Percentiles rank a stretch among this genome's conserved stretches.
Conservation (phyloP, 176 grass and related monocot genomes). For the Oryza officinalis region DNA sequence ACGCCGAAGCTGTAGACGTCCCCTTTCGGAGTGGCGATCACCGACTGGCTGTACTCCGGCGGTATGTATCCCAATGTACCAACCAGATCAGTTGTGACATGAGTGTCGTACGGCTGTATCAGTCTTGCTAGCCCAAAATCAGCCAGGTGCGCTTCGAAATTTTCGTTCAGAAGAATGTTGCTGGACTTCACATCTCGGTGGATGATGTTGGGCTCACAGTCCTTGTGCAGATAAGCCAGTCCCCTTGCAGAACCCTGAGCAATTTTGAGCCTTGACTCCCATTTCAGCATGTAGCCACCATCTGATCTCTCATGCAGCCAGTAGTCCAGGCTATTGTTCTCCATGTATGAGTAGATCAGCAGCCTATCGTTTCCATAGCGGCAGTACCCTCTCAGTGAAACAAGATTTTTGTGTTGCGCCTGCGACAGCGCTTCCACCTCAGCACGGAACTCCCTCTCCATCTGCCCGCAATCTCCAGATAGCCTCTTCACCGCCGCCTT, state of each 20-base stretch:
- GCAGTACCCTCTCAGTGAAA: slow-evolving; percentile 87
- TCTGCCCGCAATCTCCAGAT: slow-evolving; percentile 89
- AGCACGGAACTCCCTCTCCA: slow-evolving; percentile 95
- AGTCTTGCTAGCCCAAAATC: slow-evolving; percentile 94
- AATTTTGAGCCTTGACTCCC: slow-evolving; percentile 78
- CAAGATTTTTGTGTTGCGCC: slow-evolving; percentile 90
- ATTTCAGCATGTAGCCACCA: slow-evolving; percentile 73
- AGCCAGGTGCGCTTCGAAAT: slow-evolving; percentile 84
- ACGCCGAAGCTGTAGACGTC: slow-evolving; percentile 94
- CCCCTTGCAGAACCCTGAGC: slow-evolving; percentile 89
- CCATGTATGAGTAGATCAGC: slow-evolving; percentile 94
- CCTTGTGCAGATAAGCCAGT: slow-evolving; percentile 86
- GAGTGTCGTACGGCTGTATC: slow-evolving; percentile 87
- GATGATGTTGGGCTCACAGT: slow-evolving; percentile 90
- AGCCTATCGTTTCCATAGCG: slow-evolving; percentile 78
- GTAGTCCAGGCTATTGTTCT: slow-evolving; percentile 92
- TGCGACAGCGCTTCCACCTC: slow-evolving; percentile 89
- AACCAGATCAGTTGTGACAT: slow-evolving; percentile 91
- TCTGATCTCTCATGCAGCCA: slow-evolving; percentile 85
- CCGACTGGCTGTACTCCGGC: slow-evolving; percentile 77
- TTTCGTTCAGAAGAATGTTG: slow-evolving; percentile 90
- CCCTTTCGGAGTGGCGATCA: slow-evolving; percentile 82
- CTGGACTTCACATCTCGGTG: slow-evolving; percentile 94
- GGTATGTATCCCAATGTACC: slow-evolving; percentile 94
- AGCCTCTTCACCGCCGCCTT: slow-evolving; percentile 94